Evolutionary conservation across 257 asterid species (phyloP).

Genomic region (Nicotiana noctiflora): DNA sequence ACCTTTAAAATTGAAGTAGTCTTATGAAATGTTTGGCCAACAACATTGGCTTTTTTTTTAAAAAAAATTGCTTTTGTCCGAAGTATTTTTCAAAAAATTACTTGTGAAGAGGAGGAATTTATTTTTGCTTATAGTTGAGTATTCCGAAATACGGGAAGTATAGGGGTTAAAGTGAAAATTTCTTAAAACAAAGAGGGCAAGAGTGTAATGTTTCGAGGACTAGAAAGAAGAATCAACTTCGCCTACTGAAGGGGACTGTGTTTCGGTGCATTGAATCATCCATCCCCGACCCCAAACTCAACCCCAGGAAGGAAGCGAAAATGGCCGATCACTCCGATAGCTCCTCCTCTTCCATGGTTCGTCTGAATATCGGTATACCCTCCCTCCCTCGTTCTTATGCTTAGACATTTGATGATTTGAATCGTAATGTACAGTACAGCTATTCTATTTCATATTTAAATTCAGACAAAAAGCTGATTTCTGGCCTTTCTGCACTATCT

Average conservation of each 20-base stretch:
- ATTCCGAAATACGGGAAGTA: background rate
- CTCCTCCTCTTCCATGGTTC: slow-evolving; percentile 44
- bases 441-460: background rate
- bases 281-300: background rate
- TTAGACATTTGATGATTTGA: background rate
- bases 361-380: slow-evolving; percentile 57
- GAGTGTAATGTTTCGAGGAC: background rate
- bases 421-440: background rate
- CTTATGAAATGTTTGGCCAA: no score
- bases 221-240: background rate
- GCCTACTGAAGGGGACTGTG: background rate
- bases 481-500: background rate
- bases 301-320: background rate
- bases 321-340: slow-evolving; percentile 32
- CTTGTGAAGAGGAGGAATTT: no score
- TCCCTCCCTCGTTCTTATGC: background rate
- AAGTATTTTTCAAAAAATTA: no score
- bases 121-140: background rate
- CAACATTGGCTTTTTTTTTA: no score
- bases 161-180: background rate
- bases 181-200: background rate
- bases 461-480: background rate
- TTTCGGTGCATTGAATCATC: background rate
- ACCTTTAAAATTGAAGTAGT: no score
- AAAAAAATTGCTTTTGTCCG: no score